These are phyloP conservation scores for Yarrowia sp. DNA, from an alignment of 805 yeast species.

Conservation along the genomic window DNA sequence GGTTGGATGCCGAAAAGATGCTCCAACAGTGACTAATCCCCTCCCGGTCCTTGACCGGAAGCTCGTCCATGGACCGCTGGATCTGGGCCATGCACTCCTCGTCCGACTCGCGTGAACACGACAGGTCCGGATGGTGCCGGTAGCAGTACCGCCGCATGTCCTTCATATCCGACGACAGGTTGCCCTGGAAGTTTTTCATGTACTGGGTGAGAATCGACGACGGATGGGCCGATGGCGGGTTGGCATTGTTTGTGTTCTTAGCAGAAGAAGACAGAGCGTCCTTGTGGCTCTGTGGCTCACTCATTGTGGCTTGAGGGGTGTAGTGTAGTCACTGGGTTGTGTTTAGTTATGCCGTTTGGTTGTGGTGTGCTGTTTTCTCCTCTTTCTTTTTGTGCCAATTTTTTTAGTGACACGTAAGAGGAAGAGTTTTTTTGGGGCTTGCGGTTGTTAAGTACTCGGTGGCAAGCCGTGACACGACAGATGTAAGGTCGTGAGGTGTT, in stretches of 20 bases:
- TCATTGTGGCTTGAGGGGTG: conserved; percentile 16
- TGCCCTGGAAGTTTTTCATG: conserved; percentile 37
- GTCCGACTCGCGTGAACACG: conserved; percentile 73
- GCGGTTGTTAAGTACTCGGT: too few species aligned
- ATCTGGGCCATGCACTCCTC: conserved; percentile 67
- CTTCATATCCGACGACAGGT: conserved; percentile 35
- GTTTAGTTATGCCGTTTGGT: not conserved
- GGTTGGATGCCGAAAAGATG: conserved; percentile 75
- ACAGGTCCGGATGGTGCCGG: conserved; percentile 89
- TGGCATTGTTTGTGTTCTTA: not conserved
- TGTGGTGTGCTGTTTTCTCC: too few species aligned
- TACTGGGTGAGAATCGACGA: conserved; percentile 37
- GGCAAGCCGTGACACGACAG: too few species aligned
- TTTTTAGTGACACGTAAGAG: too few species aligned
- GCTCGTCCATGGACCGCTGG: conserved; percentile 56
- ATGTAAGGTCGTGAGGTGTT: too few species aligned
- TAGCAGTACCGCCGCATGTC: conserved; percentile 65
- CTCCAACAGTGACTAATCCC: conserved; percentile 86
- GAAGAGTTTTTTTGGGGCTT: too few species aligned
- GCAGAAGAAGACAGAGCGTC: too few species aligned
- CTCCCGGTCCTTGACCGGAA: conserved; percentile 70
- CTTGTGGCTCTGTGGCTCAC: not conserved
- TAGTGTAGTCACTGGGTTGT: not conserved
- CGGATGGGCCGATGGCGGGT: conserved; percentile 34
- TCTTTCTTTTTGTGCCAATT: too few species aligned